Conservation (phyloP, 2,329 filamentous ascomycete genomes). For the Aureobasidium subglaciale region DNA sequence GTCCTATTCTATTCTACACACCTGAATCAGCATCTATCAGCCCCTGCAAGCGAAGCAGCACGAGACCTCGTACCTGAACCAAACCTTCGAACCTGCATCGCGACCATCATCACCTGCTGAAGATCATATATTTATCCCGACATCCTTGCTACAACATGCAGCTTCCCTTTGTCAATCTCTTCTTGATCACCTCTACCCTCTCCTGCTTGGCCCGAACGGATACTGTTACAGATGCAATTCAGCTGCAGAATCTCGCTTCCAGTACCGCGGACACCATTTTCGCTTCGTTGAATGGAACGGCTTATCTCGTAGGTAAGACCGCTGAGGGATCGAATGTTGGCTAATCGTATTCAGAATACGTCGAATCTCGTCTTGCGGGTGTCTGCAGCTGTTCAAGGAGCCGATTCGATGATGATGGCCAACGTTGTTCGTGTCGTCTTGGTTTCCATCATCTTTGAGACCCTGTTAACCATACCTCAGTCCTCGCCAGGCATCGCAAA, state of each 20-base stretch:
- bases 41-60: neutral
- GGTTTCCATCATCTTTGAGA: neutral
- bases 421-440: neutral
- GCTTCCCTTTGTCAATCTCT: neutral
- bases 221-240: neutral
- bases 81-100: neutral
- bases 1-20: neutral
- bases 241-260: conserved; percentile 2
- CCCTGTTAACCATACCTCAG: neutral
- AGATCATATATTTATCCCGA: neutral
- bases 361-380: neutral
- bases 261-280: neutral
- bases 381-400: neutral
- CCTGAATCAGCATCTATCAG: neutral
- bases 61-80: conserved; percentile 7
- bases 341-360: conserved; percentile 4
- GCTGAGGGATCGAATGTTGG: neutral
- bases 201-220: conserved; percentile 3
- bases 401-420: neutral
- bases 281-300: conserved; percentile 11
- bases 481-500: neutral
- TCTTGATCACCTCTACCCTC: neutral
- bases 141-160: conserved; percentile 1
- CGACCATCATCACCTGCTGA: neutral
- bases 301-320: conserved; percentile 1